Evolutionary conservation across 805 yeast genomes (phyloP), one percentile per base, ranked within the genome.

Genomic region (Metschnikowia koreensis): DNA sequence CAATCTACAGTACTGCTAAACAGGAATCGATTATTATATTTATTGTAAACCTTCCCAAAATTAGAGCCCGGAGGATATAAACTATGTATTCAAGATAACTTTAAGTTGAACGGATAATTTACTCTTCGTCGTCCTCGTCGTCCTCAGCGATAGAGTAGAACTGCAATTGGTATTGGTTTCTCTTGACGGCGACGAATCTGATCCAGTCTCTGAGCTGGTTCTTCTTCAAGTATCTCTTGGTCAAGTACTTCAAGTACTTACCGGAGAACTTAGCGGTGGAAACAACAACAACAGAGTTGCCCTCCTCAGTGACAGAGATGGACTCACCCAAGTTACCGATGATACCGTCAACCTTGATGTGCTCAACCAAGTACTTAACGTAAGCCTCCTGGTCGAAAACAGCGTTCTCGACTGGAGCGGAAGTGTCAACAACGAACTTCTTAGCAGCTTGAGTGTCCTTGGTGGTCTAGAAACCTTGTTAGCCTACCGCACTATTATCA

Each of bases 151-250:
- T 94, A 79, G 96, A 90, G 97, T 89, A 94, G 97, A 93, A 93
- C 80, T 94, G 92, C 83, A 93, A 85, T 79, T 88, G 88, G 89
- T 94, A 94, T 78, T 84, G 86, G 87, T 92, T 89, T 80, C 89
- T 88, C 83, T 91, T 87, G 73, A 87, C 86, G 64, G 98, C 89
- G 66, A 93, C 97, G 73, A 93, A 92, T 86, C 98, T 94, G 81
- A 93, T 92, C 98, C 98, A 93, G 84, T 94, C 98, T 85, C 97
- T 91, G 83, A 93, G 89, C 82, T 89, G 96, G 93, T 92, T 90
- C 89, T 94, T 94, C 96, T 93, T 96, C 81, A 94, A 89, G 94
- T 89, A 94, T 85, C 96, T 93, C 91, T 94, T 96, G 73, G 98
- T 89, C 76, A 94, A 83, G 96, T 94, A 94, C 85, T 96, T 94